Evolutionary conservation across 805 yeast species (phyloP).

Genomic region (Lipomyces oligophaga): DNA sequence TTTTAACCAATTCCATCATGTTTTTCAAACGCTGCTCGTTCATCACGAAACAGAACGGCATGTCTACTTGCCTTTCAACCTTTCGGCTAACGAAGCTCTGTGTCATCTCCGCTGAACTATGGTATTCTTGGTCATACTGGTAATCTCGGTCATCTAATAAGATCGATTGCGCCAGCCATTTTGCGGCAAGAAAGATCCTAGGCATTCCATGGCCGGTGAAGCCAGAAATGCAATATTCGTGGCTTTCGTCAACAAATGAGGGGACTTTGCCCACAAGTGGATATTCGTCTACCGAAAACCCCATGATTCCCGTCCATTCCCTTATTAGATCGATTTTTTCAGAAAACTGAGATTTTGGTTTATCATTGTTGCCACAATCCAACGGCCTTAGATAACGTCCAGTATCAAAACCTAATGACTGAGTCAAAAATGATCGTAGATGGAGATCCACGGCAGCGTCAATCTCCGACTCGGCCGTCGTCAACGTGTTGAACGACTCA

Average conservation of each 20-base stretch:
- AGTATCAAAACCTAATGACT: constrained; percentile 33
- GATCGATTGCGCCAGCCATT: constrained; percentile 37
- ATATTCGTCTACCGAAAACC: constrained; percentile 42
- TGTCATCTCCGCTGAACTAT: neutral
- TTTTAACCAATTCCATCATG: too few relatives aligned
- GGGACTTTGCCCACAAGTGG: constrained; percentile 46
- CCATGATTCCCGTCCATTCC: constrained; percentile 50
- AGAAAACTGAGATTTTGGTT: constrained; percentile 1
- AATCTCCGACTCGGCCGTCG: constrained; percentile 23
- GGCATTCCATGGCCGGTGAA: constrained; percentile 55
- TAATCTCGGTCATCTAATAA: constrained; percentile 18
- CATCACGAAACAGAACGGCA: too few relatives aligned
- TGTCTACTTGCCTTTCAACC: too few relatives aligned
- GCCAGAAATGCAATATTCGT: constrained; percentile 46
- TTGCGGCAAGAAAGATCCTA: constrained; percentile 42
- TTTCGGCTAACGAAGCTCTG: neutral
- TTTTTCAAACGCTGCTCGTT: too few relatives aligned
- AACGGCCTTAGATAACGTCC: constrained; percentile 32
- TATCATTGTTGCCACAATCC: neutral
- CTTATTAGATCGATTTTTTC: constrained; percentile 13
- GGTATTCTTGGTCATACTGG: constrained; percentile 10
- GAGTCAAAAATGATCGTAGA: constrained; percentile 20
- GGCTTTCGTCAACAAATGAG: constrained; percentile 30
- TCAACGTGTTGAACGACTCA: constrained; percentile 2
- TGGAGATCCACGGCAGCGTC: constrained; percentile 36